Percentiles rank a stretch among this genome's conserved stretches.
phyloP scores from a whole-genome alignment of 106 monocot genomes.

The Apostasia ramifera region DNA sequence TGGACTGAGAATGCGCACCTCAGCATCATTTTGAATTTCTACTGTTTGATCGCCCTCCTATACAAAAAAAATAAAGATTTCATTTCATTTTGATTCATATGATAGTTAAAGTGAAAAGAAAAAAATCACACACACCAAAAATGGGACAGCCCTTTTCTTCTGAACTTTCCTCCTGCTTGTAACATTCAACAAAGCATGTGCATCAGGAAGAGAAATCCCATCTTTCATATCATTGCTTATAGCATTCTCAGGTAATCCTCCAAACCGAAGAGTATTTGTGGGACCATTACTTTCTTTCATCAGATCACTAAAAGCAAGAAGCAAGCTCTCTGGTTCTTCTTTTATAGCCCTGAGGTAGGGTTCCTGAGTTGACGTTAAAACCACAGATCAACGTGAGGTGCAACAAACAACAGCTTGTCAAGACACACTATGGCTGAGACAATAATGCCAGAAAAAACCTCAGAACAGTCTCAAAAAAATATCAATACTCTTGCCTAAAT shows the following conservation, averaged over 20 bases:
- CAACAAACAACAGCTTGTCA: no score
- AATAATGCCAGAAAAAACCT: no score
- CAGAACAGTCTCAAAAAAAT: no score
- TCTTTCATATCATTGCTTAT: constrained; percentile 13
- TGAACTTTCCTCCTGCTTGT: constrained; percentile 72
- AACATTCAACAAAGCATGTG: constrained; percentile 57
- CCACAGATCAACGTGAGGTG: no score
- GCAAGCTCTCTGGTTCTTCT: constrained; percentile 15
- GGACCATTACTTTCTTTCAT: constrained; percentile 35
- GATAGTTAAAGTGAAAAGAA: neutral
- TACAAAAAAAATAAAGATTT: constrained; percentile 6
- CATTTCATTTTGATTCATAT: neutral
- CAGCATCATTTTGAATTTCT: constrained; percentile 13
- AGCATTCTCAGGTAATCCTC: constrained; percentile 6
- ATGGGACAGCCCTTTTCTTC: constrained; percentile 16
- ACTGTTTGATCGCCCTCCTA: constrained; percentile 13
- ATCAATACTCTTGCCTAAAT: no score
- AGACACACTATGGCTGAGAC: no score
- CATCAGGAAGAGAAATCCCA: constrained; percentile 51
- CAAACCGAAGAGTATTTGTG: constrained; percentile 7
- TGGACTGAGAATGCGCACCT: constrained; percentile 17
- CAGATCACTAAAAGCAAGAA: constrained; percentile 36
- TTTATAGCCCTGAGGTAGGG: neutral
- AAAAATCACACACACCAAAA: constrained; percentile 22
- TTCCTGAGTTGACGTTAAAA: constrained; percentile 4